These are phyloP conservation scores for Malassezia psittaci DNA, from an alignment of 1,284 basidiomycete species.

Conservation along the genomic window DNA sequence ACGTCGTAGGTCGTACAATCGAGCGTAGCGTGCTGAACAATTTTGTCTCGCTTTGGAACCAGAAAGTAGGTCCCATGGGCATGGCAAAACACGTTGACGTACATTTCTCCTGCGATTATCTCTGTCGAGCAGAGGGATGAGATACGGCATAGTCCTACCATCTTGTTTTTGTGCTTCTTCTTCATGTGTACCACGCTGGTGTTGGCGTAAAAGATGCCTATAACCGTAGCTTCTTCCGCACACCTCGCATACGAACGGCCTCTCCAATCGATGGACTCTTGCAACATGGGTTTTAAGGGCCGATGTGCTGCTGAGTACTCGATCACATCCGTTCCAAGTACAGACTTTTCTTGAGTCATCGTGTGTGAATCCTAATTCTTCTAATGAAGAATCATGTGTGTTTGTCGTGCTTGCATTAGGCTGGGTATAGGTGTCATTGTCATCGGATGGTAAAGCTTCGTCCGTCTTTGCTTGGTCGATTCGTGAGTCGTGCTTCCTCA, in stretches of 20 bases:
- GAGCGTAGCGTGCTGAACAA: conserved; percentile 5
- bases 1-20: conserved; percentile 16
- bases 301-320: conserved; percentile 2
- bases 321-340: conserved; percentile 14
- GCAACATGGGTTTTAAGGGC: conserved; percentile 8
- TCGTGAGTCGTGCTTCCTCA: background rate
- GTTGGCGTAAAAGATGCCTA: conserved; percentile 8
- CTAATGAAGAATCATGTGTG: no score
- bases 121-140: background rate
- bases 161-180: background rate
- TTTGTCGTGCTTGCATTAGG: background rate
- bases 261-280: conserved; percentile 1
- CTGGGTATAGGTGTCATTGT: background rate
- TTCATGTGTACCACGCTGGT: background rate
- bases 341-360: background rate
- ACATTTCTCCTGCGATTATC: background rate
- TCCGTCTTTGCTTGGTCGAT: background rate
- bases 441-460: background rate
- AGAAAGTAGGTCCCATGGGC: background rate
- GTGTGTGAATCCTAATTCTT: no score
- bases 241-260: conserved; percentile 6
- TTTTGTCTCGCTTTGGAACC: background rate
- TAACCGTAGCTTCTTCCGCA: conserved; percentile 14
- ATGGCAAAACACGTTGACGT: background rate
- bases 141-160: background rate